Base-by-base conservation (phyloP, 192 early-diverging fungal species). In the Coemansia sp. region DNA sequence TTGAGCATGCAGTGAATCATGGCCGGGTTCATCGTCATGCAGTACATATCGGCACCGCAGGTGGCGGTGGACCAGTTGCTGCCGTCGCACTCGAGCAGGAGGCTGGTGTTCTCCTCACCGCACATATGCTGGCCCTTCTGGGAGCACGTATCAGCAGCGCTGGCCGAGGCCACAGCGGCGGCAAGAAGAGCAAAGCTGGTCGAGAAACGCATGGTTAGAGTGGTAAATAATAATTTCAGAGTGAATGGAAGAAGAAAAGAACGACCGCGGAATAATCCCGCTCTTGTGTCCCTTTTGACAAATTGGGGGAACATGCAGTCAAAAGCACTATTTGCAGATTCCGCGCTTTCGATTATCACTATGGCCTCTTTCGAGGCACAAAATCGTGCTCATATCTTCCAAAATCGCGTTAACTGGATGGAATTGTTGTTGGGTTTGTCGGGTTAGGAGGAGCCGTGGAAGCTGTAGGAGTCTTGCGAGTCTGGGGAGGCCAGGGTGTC, bases 1-100 rank as follows among this genome's bases (percentile, higher is more conserved):
- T 53, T 47, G 58, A 78, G 75, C 77, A 80, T 80, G 69, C 77
- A 80, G 65, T 80, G 77, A 49, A 74, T 56, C 77, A 80, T 80
- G 8, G 31, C 72, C 4, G 59, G 55, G 19, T 54, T 54, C 77
- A 80, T 80, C 17, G 77, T 80, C 77, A 80, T 80, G 56, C 77
- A 80, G 68, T 67, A 67, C 64, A 42, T 49, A 65, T 62, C 46
- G 20, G 44, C 11, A 10, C 26, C 58, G 47, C 77, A 80, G 17
- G 25, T 26, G 26, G 40, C 12, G 4, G 71, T 62, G 8, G 57
- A 11, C 77, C 77, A 80, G n/a, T 37, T 46, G 14, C 65, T 53
- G 42, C 56, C 19, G 12, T 58, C 38, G 66, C 77, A 80, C 52
- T 28, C 15, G 37, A 71, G 58, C 17, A 80, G 56, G 5, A 60